Evolutionary conservation across 2,329 filamentous ascomycete species (phyloP).

Genomic region (Aspergillus phoenicis): DNA sequence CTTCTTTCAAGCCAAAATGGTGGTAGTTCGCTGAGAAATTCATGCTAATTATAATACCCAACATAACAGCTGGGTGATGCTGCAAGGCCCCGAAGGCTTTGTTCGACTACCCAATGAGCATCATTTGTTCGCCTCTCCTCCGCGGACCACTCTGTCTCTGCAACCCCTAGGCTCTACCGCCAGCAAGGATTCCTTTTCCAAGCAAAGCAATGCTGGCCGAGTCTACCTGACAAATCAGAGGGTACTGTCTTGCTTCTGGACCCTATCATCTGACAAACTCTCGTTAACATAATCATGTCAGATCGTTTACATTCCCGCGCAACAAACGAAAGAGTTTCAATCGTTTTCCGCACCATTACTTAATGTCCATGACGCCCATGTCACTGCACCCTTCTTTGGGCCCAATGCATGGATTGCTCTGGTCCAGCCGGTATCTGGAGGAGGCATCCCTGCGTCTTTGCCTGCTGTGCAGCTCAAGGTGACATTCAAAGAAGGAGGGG

Average conservation of each 20-base stretch:
- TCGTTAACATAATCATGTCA: conserved; percentile 42
- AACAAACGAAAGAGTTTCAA: conserved; percentile 68
- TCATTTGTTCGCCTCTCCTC: conserved; percentile 76
- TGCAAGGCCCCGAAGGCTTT: conserved; percentile 71
- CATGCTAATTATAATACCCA: background rate
- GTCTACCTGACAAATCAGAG: conserved; percentile 83
- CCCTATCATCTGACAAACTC: background rate
- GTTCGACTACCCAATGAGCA: conserved; percentile 83
- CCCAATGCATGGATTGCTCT: conserved; percentile 85
- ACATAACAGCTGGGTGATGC: conserved; percentile 83
- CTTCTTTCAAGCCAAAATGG: background rate
- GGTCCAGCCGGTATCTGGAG: conserved; percentile 78
- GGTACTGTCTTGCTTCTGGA: conserved; percentile 55
- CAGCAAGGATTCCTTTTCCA: conserved; percentile 64
- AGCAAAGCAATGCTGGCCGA: conserved; percentile 73
- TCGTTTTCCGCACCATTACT: conserved; percentile 89
- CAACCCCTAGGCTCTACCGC: conserved; percentile 69
- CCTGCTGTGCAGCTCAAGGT: conserved; percentile 78
- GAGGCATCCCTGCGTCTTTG: conserved; percentile 75
- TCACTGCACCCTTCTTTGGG: conserved; percentile 87
- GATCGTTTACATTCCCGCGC: conserved; percentile 83
- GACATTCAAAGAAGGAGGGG: conserved; percentile 93
- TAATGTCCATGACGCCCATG: conserved; percentile 82
- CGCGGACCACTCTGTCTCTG: conserved; percentile 75
- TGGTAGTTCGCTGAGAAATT: background rate